Conservation (phyloP, 1,139 yeast genomes). For the Geotrichum reessii region DNA sequence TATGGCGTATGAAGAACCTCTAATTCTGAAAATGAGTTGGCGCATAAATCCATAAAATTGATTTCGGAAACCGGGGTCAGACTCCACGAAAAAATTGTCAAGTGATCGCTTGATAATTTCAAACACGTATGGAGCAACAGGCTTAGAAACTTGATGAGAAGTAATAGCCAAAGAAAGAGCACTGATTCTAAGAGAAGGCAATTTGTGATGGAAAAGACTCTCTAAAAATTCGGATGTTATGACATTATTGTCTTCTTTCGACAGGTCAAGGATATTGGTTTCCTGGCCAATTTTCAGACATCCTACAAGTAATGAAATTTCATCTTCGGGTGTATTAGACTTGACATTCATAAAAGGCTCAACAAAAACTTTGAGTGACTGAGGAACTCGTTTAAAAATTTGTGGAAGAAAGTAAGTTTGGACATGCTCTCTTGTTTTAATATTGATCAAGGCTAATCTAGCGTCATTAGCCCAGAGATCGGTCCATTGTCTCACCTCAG, state of each 20-base stretch:
- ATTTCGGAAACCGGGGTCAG: conserved; percentile 61
- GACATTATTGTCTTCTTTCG: conserved; percentile 37
- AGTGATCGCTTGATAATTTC: conserved; percentile 42
- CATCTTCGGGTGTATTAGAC: conserved; percentile 26
- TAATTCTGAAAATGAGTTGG: conserved; percentile 54
- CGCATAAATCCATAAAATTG: conserved; percentile 56
- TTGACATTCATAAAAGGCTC: conserved; percentile 24
- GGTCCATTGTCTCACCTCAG: conserved; percentile 43
- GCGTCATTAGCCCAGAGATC: conserved; percentile 47
- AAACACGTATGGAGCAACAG: conserved; percentile 45
- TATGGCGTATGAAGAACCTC: conserved; percentile 59
- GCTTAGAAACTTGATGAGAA: conserved; percentile 56
- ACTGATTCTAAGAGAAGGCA: conserved; percentile 48
- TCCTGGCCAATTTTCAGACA: conserved; percentile 62
- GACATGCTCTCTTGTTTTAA: conserved; percentile 44
- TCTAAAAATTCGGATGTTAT: conserved; percentile 38
- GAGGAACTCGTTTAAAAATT: conserved; percentile 49
- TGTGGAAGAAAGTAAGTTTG: conserved; percentile 58
- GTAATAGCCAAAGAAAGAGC: conserved; percentile 57
- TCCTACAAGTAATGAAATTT: conserved; percentile 46
- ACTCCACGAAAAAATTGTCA: conserved; percentile 51
- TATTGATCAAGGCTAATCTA: conserved; percentile 35
- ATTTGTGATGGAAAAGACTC: conserved; percentile 42
- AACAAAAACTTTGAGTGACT: conserved; percentile 41
- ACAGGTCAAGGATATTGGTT: conserved; percentile 50